Evolutionary conservation across 208 protist species (phyloP), one percentile per base, ranked within the genome.

Genomic region (Leishmania martiniquensis): DNA sequence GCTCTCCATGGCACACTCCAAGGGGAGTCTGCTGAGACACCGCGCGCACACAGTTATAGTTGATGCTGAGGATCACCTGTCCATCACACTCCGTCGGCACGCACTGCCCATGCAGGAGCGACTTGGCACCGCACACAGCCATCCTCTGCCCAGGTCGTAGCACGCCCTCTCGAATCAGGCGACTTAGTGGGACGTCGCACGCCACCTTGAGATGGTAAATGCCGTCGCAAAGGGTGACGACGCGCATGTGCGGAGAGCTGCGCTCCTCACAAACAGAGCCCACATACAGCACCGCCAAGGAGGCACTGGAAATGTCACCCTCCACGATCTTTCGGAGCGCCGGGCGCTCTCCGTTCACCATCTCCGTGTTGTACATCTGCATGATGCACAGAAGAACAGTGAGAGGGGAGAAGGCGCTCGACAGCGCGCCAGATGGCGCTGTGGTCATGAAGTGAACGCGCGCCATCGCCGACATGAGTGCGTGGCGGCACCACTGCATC

Each of bases 41-140:
- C 0, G 87, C 83, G 25, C 89, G 84, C 44, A 93, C 91, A 68
- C 93, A 93, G 77, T 97, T 97, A 78, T 92, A 97, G 78, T 93
- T 88, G 52, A 95, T 59, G 71, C 82, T 75, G 0, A 97, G 66
- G 2, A 93, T 86, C 4, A 88, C 79, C 60, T 87, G 79, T 68
- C 82, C 67, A 7, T 63, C 47, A 66, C 90, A 94, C 73, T 95
- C 90, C 57, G 87, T 74, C n/a, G 90, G 91, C 15, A 83, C 76
- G 80, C 78, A 89, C 51, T 84, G 82, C 39, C 72, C 74, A 15
- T 77, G 82, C 51, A 89, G 55, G 12, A 91, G 82, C 51, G 85
- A 83, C 55, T 85, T 86, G 7, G 90, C 85, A 4, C 91, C 93
- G 75, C 93, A 97, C 5, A 96, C 75, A 3, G 89, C 72, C 15